These are phyloP conservation scores for Hypoxylon intermedium DNA, from an alignment of 495 filamentous ascomycete genomes.

Conservation along the genomic window DNA sequence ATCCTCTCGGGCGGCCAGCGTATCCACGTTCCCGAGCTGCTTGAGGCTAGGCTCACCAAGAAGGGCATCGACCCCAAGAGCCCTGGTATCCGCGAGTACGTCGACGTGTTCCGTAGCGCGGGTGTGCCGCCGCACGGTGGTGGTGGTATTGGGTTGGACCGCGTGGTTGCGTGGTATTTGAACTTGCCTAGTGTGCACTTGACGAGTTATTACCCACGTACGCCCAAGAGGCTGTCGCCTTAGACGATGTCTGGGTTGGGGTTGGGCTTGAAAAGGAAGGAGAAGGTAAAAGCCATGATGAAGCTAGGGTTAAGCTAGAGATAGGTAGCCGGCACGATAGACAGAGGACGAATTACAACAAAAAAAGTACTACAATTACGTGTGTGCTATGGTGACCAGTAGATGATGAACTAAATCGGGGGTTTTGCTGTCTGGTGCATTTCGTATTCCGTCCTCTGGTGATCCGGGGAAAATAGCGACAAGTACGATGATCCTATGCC, in stretches of 20 bases:
- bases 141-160: conserved; percentile 85
- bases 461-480: too few species aligned
- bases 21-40: conserved; percentile 74
- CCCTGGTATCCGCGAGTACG: conserved; percentile 82
- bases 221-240: conserved; percentile 81
- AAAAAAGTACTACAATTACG: too few species aligned
- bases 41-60: conserved; percentile 69
- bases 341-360: not conserved
- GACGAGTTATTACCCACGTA: conserved; percentile 79
- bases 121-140: conserved; percentile 81
- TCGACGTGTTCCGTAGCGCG: conserved; percentile 78
- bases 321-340: not conserved
- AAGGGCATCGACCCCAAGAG: conserved; percentile 78
- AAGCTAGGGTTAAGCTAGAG: too few species aligned
- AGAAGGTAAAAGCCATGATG: too few species aligned
- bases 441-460: too few species aligned
- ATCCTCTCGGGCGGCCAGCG: conserved; percentile 89
- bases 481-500: too few species aligned
- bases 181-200: conserved; percentile 82
- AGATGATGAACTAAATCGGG: too few species aligned
- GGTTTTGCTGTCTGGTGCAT: too few species aligned
- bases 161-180: conserved; percentile 88
- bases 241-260: conserved; percentile 43
- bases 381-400: too few species aligned
- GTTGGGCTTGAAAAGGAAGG: not conserved